Percentiles rank a stretch among this genome's conserved stretches.
These are phyloP conservation scores for Hymenoscyphus infarciens DNA, from an alignment of 2,329 filamentous ascomycete species.

Conservation along the genomic window DNA sequence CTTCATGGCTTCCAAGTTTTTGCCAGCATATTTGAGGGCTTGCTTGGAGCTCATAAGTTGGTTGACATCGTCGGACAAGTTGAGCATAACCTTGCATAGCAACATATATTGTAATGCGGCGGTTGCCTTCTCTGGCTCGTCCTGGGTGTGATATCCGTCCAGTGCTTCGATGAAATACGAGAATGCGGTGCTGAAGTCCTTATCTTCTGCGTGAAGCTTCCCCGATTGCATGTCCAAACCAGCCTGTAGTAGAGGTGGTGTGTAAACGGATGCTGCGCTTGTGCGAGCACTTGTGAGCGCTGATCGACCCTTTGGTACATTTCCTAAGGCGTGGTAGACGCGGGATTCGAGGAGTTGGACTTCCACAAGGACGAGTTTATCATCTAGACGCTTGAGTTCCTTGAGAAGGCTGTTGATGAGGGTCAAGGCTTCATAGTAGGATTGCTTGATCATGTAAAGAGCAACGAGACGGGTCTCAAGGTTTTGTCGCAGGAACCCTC, in stretches of 20 bases:
- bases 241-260: slow-evolving; percentile 88
- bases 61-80: slow-evolving; percentile 93
- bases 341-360: slow-evolving; percentile 95
- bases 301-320: slow-evolving; percentile 92
- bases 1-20: slow-evolving; percentile 98
- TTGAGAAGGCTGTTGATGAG: slow-evolving; percentile 95
- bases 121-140: slow-evolving; percentile 86
- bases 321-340: slow-evolving; percentile 95
- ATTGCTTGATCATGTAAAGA: slow-evolving; percentile 95
- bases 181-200: slow-evolving; percentile 98
- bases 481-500: slow-evolving; percentile 95
- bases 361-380: slow-evolving; percentile 96
- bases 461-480: slow-evolving; percentile 92
- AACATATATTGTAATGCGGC: slow-evolving; percentile 98
- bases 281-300: slow-evolving; percentile 92
- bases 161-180: slow-evolving; percentile 99
- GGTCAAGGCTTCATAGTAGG: slow-evolving; percentile 93
- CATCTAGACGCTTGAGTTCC: slow-evolving; percentile 95
- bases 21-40: slow-evolving; percentile 91
- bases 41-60: slow-evolving; percentile 93
- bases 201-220: slow-evolving; percentile 97
- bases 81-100: slow-evolving; percentile 99
- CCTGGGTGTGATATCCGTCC: slow-evolving; percentile 92
- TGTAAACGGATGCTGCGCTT: slow-evolving; percentile 95
- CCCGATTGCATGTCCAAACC: slow-evolving; percentile 99